A percentile compares a stretch with the other conserved stretches of the same genome.
These are phyloP conservation scores for Comarum palustre DNA, from an alignment of 306 rosid species.

Conservation along the genomic window DNA sequence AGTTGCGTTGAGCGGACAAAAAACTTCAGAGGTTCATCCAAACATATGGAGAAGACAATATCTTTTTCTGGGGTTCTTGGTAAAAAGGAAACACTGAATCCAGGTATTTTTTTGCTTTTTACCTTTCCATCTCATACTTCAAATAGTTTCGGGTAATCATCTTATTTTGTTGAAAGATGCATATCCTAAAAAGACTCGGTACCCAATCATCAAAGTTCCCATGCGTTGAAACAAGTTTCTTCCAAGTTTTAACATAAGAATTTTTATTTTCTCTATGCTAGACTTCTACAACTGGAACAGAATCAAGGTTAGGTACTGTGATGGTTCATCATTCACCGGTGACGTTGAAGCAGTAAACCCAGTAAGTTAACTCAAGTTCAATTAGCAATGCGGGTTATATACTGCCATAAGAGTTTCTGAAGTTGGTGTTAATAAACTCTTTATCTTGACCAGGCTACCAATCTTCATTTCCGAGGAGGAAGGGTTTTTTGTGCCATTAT, in stretches of 20 bases:
- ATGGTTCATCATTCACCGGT: conserved; percentile 91
- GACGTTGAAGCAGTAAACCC: conserved; percentile 76
- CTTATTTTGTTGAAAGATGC: neutral
- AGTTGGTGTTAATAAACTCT: neutral
- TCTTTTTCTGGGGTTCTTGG: conserved; percentile 77
- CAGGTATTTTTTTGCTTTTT: neutral
- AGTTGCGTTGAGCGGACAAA: conserved; percentile 68
- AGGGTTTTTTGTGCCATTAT: conserved; percentile 68
- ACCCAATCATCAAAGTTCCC: neutral
- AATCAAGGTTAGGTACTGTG: conserved; percentile 88
- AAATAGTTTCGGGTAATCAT: neutral
- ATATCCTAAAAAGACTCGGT: neutral
- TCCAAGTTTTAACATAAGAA: neutral
- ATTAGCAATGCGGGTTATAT: conserved; percentile 3
- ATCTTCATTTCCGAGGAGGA: conserved; percentile 87
- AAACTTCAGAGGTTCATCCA: conserved; percentile 70
- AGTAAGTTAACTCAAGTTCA: conserved; percentile 45
- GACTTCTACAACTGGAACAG: conserved; percentile 92
- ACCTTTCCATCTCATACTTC: neutral
- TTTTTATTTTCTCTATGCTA: conserved; percentile 25
- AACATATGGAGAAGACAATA: conserved; percentile 53
- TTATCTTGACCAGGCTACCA: conserved; percentile 49
- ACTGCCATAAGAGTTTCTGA: neutral
- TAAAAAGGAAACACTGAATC: conserved; percentile 18
- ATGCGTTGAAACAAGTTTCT: neutral